phyloP scores from a whole-genome alignment of 2,329 filamentous ascomycete genomes.

The Seiridium cupressi region DNA sequence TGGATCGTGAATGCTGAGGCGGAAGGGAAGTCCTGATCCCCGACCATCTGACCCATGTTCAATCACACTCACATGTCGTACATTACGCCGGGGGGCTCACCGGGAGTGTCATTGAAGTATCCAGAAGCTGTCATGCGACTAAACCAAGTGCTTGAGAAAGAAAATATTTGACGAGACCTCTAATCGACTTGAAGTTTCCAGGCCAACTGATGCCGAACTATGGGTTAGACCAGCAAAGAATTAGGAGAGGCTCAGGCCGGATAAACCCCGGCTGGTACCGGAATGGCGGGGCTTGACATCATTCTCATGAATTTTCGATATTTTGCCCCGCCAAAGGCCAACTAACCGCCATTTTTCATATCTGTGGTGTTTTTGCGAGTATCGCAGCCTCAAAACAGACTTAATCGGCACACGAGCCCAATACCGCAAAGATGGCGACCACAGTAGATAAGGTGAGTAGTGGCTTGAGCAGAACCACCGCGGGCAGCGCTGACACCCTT shows the following conservation, averaged over 20 bases:
- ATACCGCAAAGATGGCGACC: constrained; percentile 74
- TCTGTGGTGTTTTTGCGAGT: not conserved
- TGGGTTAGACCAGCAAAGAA: not conserved
- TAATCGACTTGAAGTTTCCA: too few relatives aligned
- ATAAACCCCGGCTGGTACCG: not conserved
- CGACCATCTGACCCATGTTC: too few relatives aligned
- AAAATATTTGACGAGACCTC: too few relatives aligned
- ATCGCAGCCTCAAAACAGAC: not conserved
- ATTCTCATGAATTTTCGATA: constrained; percentile 5
- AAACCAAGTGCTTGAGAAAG: too few relatives aligned
- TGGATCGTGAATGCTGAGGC: too few relatives aligned
- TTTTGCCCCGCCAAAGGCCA: constrained; percentile 5
- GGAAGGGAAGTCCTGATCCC: too few relatives aligned
- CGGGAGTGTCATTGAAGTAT: too few relatives aligned
- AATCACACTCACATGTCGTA: too few relatives aligned
- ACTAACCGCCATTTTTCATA: not conserved
- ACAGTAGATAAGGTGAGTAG: constrained; percentile 89
- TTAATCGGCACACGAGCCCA: not conserved
- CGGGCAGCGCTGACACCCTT: constrained; percentile 29
- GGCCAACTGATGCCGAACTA: not conserved
- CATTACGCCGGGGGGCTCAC: too few relatives aligned
- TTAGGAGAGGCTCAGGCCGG: not conserved
- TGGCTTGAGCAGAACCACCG: not conserved
- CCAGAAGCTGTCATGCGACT: too few relatives aligned
- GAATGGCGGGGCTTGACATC: constrained; percentile 8